Evolutionary conservation across 192 early-diverging fungal species (phyloP), one percentile per base, ranked within the genome.

Genomic region (Coemansia sp.): DNA sequence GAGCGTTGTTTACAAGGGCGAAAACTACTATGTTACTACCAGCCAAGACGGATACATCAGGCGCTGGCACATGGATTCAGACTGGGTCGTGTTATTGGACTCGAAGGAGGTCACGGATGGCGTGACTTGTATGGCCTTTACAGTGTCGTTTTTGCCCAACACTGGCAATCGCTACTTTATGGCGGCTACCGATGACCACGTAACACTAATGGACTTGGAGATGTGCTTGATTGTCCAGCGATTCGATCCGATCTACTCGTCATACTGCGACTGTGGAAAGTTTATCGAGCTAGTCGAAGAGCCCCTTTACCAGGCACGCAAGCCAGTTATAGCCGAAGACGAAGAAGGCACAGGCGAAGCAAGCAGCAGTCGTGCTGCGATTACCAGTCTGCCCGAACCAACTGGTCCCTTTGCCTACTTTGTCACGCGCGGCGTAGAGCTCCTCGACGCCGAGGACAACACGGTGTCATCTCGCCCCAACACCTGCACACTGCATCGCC

Each of bases 31-130:
- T 59, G 78, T 98, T 6, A 90, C 92, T 3, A 93, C 94, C 1
- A 95, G 96, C 73, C 94, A 98, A 76, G 96, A 98, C 73, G 96
- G 96, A 7, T 94, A 94, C 75, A 91, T 98, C 53, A 86, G 88
- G 62, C 93, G 89, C 74, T 98, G 94, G 94, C 86, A 93, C 55
- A 89, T 95, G 87, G 84, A 75, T 30, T 78, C 86, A 13, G 88
- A 91, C 74, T 97, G 94, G 93, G 85, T 81, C 18, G 84, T 86
- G 56, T 74, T 94, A 16, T 59, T 89, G 24, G 87, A 88, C 22
- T 69, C 85, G 44, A 87, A 71, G n/a, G 81, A 86, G 50, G 89
- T 96, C 82, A 81, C 78, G 11, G 95, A 97, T 61, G 92, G 90
- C 18, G 76, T 91, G 18, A 97, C 94, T 2, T 96, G 94, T 77